Evolutionary conservation across 352 stramenopile genomes (phyloP), one percentile per base, ranked within the genome.

Genomic region (Phytophthora agathidicida): DNA sequence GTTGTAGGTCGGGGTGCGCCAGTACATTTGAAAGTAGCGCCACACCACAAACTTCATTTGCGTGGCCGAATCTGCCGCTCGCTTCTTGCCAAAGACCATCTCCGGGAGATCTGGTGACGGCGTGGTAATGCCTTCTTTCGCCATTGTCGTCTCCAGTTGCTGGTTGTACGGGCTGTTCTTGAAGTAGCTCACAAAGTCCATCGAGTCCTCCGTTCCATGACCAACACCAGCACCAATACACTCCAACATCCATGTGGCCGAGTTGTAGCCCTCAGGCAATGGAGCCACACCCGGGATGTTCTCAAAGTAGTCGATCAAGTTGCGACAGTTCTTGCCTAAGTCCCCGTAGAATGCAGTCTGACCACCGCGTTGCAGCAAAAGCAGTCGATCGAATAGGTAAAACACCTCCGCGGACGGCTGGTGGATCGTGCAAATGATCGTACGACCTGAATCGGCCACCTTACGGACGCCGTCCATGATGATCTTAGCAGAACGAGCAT

Each of bases 321-420:
- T 74, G 19, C 47, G 43, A 10, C 46, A 60, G 23, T 75, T 56
- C 7, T 47, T 14, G 31, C 49, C 65, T 9, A 83, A 42, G 9
- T 79, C 64, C 11, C 74, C 74, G 43, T 70, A 77, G 57, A 72
- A 83, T 1, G 66, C 56, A 2, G 55, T 71, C 22, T 61, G 36
- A 13, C 74, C 72, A 22, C 73, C 72, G 9, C 50, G 45, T 31
- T 81, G 41, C 14, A 96, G 63, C 2, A 96, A 60, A 41, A 94
- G 74, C 1, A 93, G 33, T 33, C 75, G 64, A 60, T 96, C 83
- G 65, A 94, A 93, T 17, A 81, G 33, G 20, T 33, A 43, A 24
- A 53, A 53, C 3, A 53, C 45, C 22, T 53, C 45, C 23, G 45
- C 45, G 14, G 45, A 53, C 5, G 45, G 45, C n/a, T 53, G 45